Base-by-base conservation (phyloP, 2,329 filamentous ascomycete genomes). In the Pseudogymnoascus sp. region DNA sequence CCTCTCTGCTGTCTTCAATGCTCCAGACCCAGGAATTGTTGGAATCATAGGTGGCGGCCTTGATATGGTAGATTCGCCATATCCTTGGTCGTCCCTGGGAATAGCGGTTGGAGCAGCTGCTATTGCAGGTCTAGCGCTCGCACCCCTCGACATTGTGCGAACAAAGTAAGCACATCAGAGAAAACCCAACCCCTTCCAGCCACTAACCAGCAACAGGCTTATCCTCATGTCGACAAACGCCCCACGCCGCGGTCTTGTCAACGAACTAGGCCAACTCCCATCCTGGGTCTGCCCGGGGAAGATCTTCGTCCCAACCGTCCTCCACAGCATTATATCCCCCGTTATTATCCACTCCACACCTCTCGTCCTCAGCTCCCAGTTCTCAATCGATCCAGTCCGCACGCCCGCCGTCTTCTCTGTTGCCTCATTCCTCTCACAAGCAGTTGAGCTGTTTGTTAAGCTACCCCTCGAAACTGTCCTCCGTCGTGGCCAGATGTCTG, bases 381-480 rank as follows among this genome's bases (percentile, higher is more conserved):
- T 97, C 68, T 83, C 87, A 66, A 87, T 98, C 70, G 91, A 96
- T 74, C 90, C 89, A 24, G 83, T 95, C 63, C 78, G 89, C 31
- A 91, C 91, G 5, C 93, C 95, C 0, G 86, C 87, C 46, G 84
- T 89, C 12, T 98, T 96, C 79, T 91, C 89, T 19, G 73, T 96
- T 53, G 86, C 87, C 71, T 90, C 90, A 61, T 96, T 98, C 76
- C 81, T 90, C 68, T 86, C 90, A 12, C 92, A 90, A 2, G 87
- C 88, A 0, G 81, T 86, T 2, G 93, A 96, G 59, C 84, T 98
- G 33, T 89, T 95, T 70, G 76, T 96, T 68, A 93, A 93, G 71
- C 84, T 98, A 11, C 95, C 95, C 0, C 80, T 98, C 4, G 95
- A 99, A 76, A 98, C 93, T 0, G 89, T 96, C 14, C 82, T 98